These are phyloP conservation scores for Emydomyces testavorans DNA, from an alignment of 2,329 filamentous ascomycete species.

Conservation along the genomic window DNA sequence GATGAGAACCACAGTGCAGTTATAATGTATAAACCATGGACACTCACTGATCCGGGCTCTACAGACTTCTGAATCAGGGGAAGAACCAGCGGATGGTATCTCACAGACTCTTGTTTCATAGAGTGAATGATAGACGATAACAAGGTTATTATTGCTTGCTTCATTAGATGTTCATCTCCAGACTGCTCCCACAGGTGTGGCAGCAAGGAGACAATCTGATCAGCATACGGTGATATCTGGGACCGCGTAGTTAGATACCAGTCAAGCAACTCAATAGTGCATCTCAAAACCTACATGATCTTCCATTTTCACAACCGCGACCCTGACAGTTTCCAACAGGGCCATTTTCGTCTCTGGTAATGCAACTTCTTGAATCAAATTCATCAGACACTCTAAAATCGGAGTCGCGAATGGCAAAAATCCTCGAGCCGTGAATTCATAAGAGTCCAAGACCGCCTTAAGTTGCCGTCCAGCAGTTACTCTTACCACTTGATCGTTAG, in stretches of 20 bases:
- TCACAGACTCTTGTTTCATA: conserved; percentile 64
- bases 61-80: conserved; percentile 73
- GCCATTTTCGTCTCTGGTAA: conserved; percentile 82
- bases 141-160: conserved; percentile 81
- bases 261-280: conserved; percentile 57
- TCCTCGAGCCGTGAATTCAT: conserved; percentile 60
- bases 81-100: conserved; percentile 68
- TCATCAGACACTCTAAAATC: conserved; percentile 61
- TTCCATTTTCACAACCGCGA: conserved; percentile 71
- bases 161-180: conserved; percentile 80
- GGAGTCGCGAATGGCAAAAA: conserved; percentile 70
- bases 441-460: conserved; percentile 68
- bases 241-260: conserved; percentile 59
- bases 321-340: conserved; percentile 72
- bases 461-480: conserved; percentile 83
- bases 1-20: neutral
- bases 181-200: conserved; percentile 76
- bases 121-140: conserved; percentile 75
- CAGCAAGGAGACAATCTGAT: conserved; percentile 68
- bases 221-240: conserved; percentile 55
- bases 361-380: conserved; percentile 66
- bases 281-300: conserved; percentile 45
- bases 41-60: conserved; percentile 55
- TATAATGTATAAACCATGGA: neutral
- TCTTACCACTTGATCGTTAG: conserved; percentile 84